Base-by-base conservation (phyloP, 305 asterid species). In the Fraxinus angustifolia region DNA sequence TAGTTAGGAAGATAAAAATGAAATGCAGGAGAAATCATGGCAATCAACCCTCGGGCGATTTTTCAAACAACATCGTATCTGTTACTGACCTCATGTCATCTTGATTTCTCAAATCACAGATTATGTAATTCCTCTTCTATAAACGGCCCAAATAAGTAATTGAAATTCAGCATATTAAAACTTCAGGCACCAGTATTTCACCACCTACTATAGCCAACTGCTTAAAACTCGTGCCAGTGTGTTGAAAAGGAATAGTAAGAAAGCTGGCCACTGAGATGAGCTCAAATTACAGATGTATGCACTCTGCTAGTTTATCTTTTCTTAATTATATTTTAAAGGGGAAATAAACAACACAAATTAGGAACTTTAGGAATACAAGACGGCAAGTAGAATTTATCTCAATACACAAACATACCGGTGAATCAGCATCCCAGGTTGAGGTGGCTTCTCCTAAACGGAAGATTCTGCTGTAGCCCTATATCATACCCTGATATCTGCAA, bases 381-480 rank as follows among this genome's bases (percentile, higher is more conserved):
- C 75, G 67, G 33, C 10, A 86, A 21, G 67, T 31, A 67, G 28
- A 40, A 78, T 34, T 6, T 73, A n/a, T 78, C 72, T 78, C 71
- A 77, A 76, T 79, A 71, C 78, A 42, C 30, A 77, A 86, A 87
- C 93, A 31, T 82, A 93, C 99, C 11, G 93, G 98, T 80, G 98
- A 95, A 90, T 95, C 97, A 21, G 99, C 99, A 87, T 95, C 99
- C 97, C 88, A 95, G 19, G 99, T 95, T 80, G 99, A 95, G 76
- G 99, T 95, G 79, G 99, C 97, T 90, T 95, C 99, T 68, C 99
- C 99, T 68, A 95, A 85, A 3, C 98, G 97, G 83, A 95, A 93
- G 80, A 91, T 86, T 85, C 99, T 98, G 85, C 98, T 95, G 83
- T 93, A 93, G 35, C 98, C 97, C 87, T 95, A 92, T 70, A 85